phyloP scores from a whole-genome alignment of 2,329 filamentous ascomycete genomes.

The Dendryphion nanum region DNA sequence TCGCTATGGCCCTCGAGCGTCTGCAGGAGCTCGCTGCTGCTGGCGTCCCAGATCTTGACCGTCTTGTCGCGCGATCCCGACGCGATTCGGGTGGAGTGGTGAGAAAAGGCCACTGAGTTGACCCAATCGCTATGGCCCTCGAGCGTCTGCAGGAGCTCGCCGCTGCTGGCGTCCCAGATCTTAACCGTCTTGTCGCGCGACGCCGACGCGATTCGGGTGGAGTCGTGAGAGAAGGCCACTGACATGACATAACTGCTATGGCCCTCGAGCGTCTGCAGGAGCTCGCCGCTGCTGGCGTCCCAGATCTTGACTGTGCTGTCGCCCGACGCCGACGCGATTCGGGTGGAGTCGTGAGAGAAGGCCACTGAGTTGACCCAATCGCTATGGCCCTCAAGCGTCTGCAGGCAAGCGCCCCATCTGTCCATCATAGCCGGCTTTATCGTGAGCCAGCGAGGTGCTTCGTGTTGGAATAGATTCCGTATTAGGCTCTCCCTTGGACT shows the following conservation, averaged over 20 bases:
- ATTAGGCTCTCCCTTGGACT: conserved; percentile 11
- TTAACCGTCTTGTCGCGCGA: conserved; percentile 13
- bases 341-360: conserved; percentile 13
- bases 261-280: conserved; percentile 15
- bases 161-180: conserved; percentile 48
- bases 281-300: conserved; percentile 11
- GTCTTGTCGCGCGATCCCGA: conserved; percentile 14
- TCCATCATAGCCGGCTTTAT: conserved; percentile 8
- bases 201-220: conserved; percentile 12
- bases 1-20: conserved; percentile 11
- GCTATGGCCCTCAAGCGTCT: conserved; percentile 11
- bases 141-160: conserved; percentile 11
- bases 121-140: conserved; percentile 12
- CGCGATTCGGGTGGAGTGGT: conserved; percentile 14
- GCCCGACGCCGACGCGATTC: conserved; percentile 15
- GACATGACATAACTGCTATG: conserved; percentile 8
- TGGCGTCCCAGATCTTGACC: conserved; percentile 17
- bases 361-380: background rate
- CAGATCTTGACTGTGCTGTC: conserved; percentile 16
- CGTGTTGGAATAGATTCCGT: conserved; percentile 1
- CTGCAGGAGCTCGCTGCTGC: conserved; percentile 11
- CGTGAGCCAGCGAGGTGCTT: conserved; percentile 7
- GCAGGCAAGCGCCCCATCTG: conserved; percentile 7
- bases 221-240: conserved; percentile 22
- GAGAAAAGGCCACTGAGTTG: conserved; percentile 21